Conservation (phyloP, 1,284 basidiomycete species). For the Serendipita sp. region DNA sequence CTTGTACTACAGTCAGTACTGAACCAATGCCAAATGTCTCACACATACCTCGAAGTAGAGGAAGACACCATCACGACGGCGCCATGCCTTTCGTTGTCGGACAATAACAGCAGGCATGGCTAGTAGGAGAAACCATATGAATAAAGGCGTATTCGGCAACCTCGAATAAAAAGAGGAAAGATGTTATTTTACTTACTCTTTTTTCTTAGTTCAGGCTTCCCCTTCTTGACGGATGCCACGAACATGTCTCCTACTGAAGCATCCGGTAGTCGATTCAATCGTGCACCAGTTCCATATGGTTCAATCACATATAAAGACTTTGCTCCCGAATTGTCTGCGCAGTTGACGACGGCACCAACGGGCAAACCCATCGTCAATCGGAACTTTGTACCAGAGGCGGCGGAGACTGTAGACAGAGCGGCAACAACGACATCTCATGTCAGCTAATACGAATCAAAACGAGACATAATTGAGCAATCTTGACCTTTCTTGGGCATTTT, state of each 20-base stretch:
- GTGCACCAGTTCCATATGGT: conserved; percentile 87
- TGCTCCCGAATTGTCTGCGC: conserved; percentile 98
- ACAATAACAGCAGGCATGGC: conserved; percentile 97
- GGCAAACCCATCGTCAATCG: conserved; percentile 94
- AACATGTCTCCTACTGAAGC: conserved; percentile 99
- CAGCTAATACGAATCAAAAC: neutral
- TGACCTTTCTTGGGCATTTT: conserved; percentile 7
- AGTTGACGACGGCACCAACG: conserved; percentile 97
- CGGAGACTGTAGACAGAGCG: conserved; percentile 19
- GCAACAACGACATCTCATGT: neutral
- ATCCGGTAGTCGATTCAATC: conserved; percentile 94
- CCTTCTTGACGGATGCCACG: conserved; percentile 98
- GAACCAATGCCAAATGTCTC: neutral
- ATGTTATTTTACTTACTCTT: conserved; percentile 60
- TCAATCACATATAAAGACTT: conserved; percentile 90
- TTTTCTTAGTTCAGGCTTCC: conserved; percentile 98
- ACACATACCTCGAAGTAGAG: conserved; percentile 83
- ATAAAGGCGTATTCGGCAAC: neutral
- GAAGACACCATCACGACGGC: conserved; percentile 95
- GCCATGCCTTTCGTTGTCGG: conserved; percentile 98
- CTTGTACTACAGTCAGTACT: conserved; percentile 23
- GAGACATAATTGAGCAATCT: neutral
- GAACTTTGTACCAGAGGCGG: conserved; percentile 84
- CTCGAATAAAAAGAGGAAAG: conserved; percentile 6
- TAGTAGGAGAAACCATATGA: conserved; percentile 20